A percentile compares a stretch with the other conserved stretches of the same genome.
phyloP scores from a whole-genome alignment of 2,329 filamentous ascomycete species.

The Colletotrichum costaricense region DNA sequence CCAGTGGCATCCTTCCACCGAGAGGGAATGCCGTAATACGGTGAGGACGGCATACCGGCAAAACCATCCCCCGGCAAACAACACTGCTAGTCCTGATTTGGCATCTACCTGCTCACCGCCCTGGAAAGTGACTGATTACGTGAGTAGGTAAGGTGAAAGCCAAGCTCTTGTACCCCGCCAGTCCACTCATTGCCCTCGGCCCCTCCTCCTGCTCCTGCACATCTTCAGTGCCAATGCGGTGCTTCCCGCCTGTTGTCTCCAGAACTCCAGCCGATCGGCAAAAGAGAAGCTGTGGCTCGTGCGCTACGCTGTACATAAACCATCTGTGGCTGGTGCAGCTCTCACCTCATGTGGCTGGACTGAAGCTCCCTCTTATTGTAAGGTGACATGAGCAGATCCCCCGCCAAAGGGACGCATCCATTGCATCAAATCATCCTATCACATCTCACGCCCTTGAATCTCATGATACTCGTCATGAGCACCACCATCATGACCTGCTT shows the following conservation, averaged over 20 bases:
- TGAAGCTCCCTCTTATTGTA: background rate
- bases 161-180: slow-evolving; percentile 8
- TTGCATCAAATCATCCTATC: background rate
- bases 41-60: slow-evolving; percentile 15
- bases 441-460: background rate
- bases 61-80: slow-evolving; percentile 21
- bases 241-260: background rate
- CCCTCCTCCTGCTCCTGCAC: background rate
- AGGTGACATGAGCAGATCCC: background rate
- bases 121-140: background rate
- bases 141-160: background rate
- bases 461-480: background rate
- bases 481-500: background rate
- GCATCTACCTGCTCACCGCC: slow-evolving; percentile 15
- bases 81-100: background rate
- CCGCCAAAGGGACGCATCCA: background rate
- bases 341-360: background rate
- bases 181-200: background rate
- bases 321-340: background rate
- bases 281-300: background rate
- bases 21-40: background rate
- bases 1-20: background rate
- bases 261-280: background rate
- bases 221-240: background rate
- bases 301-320: too few species aligned